phyloP scores from a whole-genome alignment of 2,329 filamentous ascomycete genomes.

The Sordariomycetes sp. region DNA sequence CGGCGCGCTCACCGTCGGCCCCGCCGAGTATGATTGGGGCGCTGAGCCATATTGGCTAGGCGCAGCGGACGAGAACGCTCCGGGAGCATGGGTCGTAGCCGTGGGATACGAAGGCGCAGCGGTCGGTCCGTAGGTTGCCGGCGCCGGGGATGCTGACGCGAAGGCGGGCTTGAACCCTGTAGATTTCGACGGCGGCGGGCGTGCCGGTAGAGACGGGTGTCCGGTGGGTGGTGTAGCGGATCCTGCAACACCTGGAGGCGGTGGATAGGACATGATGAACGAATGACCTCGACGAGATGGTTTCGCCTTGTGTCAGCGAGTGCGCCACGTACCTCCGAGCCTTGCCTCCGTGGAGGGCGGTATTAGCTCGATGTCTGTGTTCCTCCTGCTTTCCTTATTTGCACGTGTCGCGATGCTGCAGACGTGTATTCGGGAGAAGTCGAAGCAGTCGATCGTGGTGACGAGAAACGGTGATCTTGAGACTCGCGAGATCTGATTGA shows the following conservation, averaged over 20 bases:
- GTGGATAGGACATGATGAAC: slow-evolving; percentile 79
- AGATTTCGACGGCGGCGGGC: slow-evolving; percentile 53
- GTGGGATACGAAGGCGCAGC: slow-evolving; percentile 1
- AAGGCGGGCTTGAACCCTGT: slow-evolving; percentile 40
- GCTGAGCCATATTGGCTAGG: slow-evolving; percentile 32
- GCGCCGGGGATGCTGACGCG: slow-evolving; percentile 23
- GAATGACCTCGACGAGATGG: slow-evolving; percentile 14
- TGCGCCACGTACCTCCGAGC: slow-evolving; percentile 5
- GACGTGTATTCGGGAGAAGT: not conserved
- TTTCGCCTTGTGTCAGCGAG: slow-evolving; percentile 1
- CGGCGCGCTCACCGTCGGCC: slow-evolving; percentile 9
- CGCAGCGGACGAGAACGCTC: slow-evolving; percentile 12
- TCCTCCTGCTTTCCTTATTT: not conserved
- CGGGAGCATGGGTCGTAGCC: slow-evolving; percentile 11
- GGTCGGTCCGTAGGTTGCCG: slow-evolving; percentile 22
- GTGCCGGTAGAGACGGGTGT: slow-evolving; percentile 63
- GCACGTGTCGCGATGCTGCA: not conserved
- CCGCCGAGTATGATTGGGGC: slow-evolving; percentile 24
- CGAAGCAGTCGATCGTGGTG: not conserved
- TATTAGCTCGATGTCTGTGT: not conserved
- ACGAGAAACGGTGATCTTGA: not conserved
- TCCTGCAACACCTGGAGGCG: slow-evolving; percentile 63
- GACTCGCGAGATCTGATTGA: not conserved
- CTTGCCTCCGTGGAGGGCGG: not conserved
- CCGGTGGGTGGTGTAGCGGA: slow-evolving; percentile 24